Evolutionary conservation across 768 basidiomycete species (phyloP), one percentile per base, ranked within the genome.

Genomic region (Amanita polypyramis): DNA sequence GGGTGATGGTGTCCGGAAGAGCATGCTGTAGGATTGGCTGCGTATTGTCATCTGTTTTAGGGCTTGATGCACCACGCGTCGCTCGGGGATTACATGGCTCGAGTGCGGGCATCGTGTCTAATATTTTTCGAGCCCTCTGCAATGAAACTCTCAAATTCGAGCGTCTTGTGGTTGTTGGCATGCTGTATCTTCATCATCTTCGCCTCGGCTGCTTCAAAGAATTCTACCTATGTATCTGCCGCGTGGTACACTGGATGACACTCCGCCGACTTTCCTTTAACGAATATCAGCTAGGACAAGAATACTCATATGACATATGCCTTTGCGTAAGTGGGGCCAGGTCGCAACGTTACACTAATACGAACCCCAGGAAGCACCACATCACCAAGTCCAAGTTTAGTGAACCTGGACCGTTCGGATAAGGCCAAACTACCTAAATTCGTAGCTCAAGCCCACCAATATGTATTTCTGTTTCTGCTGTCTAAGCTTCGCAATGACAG

Each of bases 1-100:
- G 50, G 92, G 91, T 4, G 88, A 88, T 54, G 68, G 64, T 2
- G 66, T 84, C 15, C 61, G 75, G 33, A 60, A 66, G 23, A 68
- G 61, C 49, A 33, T 41, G 39, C 21, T 47, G 25, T 47, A 17
- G 21, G 5, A 10, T n/a, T n/a, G 19, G n/a, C 8, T 45, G 15
- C 9, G 5, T 30, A 8, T 32, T 32, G 19, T 29, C 19, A 27
- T 19, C 27, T 14, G 29, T 44, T 17, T 21, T 36, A 36, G 35
- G 35, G 15, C 35, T 34, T 36, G 35, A 15, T 36, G n/a, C 15
- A 15, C 35, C 35, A 36, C 35, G 35, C 35, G 17, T 15, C 3
- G 35, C n/a, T 14, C 17, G n/a, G 35, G 35, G 14, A 5, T 15
- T 36, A n/a, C 14, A 14, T n/a, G 35, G 19, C 39, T 21, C 20